Conservation (phyloP, 2,329 filamentous ascomycete genomes). For the Penicillium paneum region DNA sequence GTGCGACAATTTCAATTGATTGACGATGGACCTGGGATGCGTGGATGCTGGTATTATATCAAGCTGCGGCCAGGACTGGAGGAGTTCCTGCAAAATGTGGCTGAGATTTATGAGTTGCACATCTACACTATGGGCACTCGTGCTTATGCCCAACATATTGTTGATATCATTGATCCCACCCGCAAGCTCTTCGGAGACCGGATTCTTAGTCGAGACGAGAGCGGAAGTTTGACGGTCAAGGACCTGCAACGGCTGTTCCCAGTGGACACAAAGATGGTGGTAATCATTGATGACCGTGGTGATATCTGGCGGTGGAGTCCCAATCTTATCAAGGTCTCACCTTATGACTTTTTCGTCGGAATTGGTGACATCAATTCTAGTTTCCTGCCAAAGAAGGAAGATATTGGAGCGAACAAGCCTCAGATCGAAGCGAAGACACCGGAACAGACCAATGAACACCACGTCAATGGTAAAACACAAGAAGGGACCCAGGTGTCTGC, state of each 20-base stretch:
- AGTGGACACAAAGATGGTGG: constrained; percentile 97
- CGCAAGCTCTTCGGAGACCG: constrained; percentile 87
- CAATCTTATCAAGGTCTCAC: constrained; percentile 90
- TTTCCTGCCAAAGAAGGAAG: constrained; percentile 77
- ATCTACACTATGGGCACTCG: constrained; percentile 99
- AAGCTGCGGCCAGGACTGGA: constrained; percentile 87
- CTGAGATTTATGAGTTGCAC: constrained; percentile 85
- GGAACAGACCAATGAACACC: constrained; percentile 25
- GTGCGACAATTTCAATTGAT: constrained; percentile 83
- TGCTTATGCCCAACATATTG: constrained; percentile 90
- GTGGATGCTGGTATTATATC: constrained; percentile 94
- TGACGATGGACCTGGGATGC: constrained; percentile 74
- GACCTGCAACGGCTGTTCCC: constrained; percentile 88
- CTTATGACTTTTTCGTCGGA: constrained; percentile 97
- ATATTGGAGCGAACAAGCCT: constrained; percentile 49
- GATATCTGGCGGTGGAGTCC: constrained; percentile 94
- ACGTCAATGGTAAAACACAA: constrained; percentile 34
- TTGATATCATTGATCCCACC: constrained; percentile 86
- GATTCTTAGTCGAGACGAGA: constrained; percentile 95
- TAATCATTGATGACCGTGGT: constrained; percentile 95
- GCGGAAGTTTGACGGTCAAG: constrained; percentile 87
- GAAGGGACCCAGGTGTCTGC: constrained; percentile 50
- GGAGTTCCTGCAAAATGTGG: constrained; percentile 74
- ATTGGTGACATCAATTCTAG: constrained; percentile 99
- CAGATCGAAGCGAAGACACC: constrained; percentile 23